Evolutionary conservation across 2,329 filamentous ascomycete species (phyloP), one percentile per base, ranked within the genome.

Genomic region (Ascocoryne sarcoides): DNA sequence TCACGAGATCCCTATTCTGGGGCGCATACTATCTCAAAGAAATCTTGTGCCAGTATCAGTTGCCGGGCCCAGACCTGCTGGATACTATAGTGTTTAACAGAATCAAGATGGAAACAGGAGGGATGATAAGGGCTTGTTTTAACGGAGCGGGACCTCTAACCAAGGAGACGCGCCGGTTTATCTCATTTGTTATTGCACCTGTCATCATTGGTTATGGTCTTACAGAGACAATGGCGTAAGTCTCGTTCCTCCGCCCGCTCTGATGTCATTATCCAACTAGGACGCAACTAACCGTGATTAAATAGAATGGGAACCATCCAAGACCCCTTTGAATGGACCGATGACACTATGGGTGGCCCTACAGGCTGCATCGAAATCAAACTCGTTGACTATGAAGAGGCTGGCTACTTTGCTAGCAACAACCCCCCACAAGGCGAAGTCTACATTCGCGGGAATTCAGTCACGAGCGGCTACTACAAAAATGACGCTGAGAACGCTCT

Each of bases 201-300:
- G 95, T 98, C 90, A 79, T 98, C 52, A 77, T 73, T 49, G 92
- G 92, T 9, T 98, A 98, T 60, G 92, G 92, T 45, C 69, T 98
- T 50, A 98, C 92, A 1, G 92, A 98, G 66, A 96, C 92, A 2
- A 79, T 80, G 49, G 87, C 84, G 23, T 26, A 26, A 26, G 23
- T 26, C 7, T 12, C 23, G 7, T 26, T 26, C 12, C 23, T 12
- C 23, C n/a, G n/a, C n/a, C n/a, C n/a, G n/a, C n/a, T n/a, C n/a
- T n/a, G n/a, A n/a, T n/a, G n/a, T n/a, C n/a, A n/a, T n/a, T n/a
- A 12, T 26, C 23, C 12, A 7, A 26, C 23, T 7, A 26, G 12
- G 7, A 26, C 23, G 7, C 23, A 26, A 26, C 7, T 12, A 7
- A 12, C 7, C 23, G 23, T 7, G 12, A 26, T n/a, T 26, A 26